phyloP scores from a whole-genome alignment of 768 basidiomycete genomes.

The Serendipita indica region DNA sequence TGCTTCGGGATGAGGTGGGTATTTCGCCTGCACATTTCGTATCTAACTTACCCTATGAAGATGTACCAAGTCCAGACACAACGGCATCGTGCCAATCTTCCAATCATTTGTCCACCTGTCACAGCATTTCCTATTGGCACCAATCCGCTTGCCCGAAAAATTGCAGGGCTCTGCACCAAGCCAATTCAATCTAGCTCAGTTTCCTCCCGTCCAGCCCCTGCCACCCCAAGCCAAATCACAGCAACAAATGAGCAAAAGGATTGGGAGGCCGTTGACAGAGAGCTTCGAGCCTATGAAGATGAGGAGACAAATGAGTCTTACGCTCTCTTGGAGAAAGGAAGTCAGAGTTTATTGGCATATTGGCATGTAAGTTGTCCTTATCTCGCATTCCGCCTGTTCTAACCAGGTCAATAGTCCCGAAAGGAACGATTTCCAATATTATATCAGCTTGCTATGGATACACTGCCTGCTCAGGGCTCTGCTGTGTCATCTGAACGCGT shows the following conservation, averaged over 20 bases:
- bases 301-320: not conserved
- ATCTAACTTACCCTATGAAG: not conserved
- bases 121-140: not conserved
- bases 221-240: not conserved
- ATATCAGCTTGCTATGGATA: slow-evolving; percentile 12
- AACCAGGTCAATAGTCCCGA: not conserved
- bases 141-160: not conserved
- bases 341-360: not conserved
- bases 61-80: not conserved
- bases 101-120: not conserved
- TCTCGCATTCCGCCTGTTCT: too few species aligned
- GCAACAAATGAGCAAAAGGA: not conserved
- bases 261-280: not conserved
- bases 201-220: not conserved
- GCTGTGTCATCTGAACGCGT: slow-evolving; percentile 13
- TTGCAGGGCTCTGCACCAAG: not conserved
- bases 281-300: not conserved
- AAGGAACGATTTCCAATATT: slow-evolving; percentile 9
- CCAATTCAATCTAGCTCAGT: not conserved
- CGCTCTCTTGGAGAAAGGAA: not conserved
- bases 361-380: not conserved
- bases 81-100: not conserved
- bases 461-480: slow-evolving; percentile 14
- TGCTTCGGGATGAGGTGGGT: not conserved
- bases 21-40: not conserved